These are phyloP conservation scores for Wallacemonas collosoma DNA, from an alignment of 208 protist species.

Conservation along the genomic window DNA sequence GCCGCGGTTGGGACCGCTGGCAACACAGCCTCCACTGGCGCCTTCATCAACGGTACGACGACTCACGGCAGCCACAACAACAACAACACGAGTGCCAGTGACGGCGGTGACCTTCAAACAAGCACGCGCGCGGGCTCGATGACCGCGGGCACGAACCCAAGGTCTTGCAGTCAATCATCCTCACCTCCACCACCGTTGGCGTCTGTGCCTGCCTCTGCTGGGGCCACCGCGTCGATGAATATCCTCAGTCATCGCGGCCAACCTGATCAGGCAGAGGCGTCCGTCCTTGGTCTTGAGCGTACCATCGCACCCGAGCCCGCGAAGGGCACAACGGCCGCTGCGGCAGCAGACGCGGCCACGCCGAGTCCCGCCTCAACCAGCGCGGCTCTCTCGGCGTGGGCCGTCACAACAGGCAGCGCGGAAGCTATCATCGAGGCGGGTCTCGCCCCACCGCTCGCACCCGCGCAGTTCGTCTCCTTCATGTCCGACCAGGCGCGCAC, in stretches of 20 bases:
- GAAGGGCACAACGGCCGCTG: background rate
- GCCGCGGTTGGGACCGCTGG: background rate
- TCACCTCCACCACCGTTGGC: background rate
- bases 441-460: background rate
- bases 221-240: no score
- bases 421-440: constrained; percentile 11
- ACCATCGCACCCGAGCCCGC: background rate
- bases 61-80: background rate
- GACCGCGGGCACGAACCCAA: background rate
- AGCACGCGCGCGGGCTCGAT: background rate
- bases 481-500: background rate
- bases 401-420: background rate
- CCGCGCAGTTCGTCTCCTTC: constrained; percentile 8
- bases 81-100: background rate
- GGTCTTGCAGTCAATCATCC: background rate
- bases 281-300: background rate
- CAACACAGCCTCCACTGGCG: background rate
- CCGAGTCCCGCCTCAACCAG: background rate
- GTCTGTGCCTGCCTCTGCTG: background rate
- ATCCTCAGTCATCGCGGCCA: background rate
- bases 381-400: background rate
- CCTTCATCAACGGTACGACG: no score
- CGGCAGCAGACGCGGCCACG: background rate
- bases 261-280: background rate
- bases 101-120: background rate